Evolutionary conservation across 2,329 filamentous ascomycete genomes (phyloP).

Genomic region (Teratosphaeria zuluensis): DNA sequence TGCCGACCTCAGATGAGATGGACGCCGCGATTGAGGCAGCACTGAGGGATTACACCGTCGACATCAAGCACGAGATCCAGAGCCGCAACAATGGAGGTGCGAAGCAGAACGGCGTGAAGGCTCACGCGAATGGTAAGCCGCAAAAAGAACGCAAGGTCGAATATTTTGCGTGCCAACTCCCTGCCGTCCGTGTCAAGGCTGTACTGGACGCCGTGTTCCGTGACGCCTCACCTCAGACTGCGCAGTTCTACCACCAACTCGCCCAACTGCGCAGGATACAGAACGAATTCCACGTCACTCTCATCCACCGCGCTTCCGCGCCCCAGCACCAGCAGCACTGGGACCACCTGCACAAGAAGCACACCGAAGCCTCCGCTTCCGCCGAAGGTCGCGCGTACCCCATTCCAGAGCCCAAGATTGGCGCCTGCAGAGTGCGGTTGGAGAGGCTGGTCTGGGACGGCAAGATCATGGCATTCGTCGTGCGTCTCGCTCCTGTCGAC

Average conservation of each 20-base stretch:
- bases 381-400: slow-evolving; percentile 21
- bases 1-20: slow-evolving; percentile 64
- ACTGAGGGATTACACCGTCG: slow-evolving; percentile 65
- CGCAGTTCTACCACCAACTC: slow-evolving; percentile 67
- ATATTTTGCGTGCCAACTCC: slow-evolving; percentile 54
- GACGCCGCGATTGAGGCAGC: slow-evolving; percentile 70
- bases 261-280: slow-evolving; percentile 67
- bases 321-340: slow-evolving; percentile 60
- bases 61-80: slow-evolving; percentile 65
- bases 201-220: slow-evolving; percentile 64
- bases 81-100: slow-evolving; percentile 32
- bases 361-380: slow-evolving; percentile 33
- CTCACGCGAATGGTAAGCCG: slow-evolving; percentile 23
- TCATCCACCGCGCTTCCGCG: slow-evolving; percentile 68
- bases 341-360: slow-evolving; percentile 58
- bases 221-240: slow-evolving; percentile 41
- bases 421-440: slow-evolving; percentile 53
- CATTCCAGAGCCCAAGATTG: slow-evolving; percentile 44
- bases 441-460: slow-evolving; percentile 71
- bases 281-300: slow-evolving; percentile 80
- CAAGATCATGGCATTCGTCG: slow-evolving; percentile 84
- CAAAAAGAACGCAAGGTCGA: slow-evolving; percentile 48
- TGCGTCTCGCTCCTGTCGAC: slow-evolving; percentile 50
- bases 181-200: slow-evolving; percentile 40
- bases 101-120: slow-evolving; percentile 31